Base-by-base conservation (phyloP, 805 yeast genomes). In the Teunomyces funiuensis region DNA sequence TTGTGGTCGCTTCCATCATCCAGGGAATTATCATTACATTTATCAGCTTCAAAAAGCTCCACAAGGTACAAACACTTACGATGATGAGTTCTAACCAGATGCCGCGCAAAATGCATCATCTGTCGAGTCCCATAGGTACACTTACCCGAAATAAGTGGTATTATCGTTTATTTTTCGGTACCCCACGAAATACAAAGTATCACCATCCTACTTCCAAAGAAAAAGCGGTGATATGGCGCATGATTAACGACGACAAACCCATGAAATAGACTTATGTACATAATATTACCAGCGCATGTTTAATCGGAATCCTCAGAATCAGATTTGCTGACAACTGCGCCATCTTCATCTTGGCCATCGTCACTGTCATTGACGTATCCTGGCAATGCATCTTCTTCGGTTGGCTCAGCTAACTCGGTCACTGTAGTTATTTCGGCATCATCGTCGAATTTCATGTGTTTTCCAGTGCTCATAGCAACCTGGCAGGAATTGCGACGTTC, bases 11-110 rank as follows among this genome's bases (percentile, higher is more conserved):
- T 4, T 81, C 88, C 8, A 50, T 79, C 2, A 10, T 79, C 0
- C 72, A 76, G 44, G 93, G 85, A 0, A 44, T 73, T 5, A 33
- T 73, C 1, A 73, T 85, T 33, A 80, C 88, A 0, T 52, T 73
- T 23, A 60, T 73, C 31, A 82, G 82, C 51, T 79, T 83, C 61
- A 68, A 71, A 33, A 77, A 77, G 11, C 61, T 86, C 30, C 70
- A 75, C 40, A 65, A 76, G 13, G 88, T 86, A 0, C 88, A 85
- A 43, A 79, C 74, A 45, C 61, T 85, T 52, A 82, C 90, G 0
- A 77, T 84, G 76, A 79, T 66, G 73, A 17, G 29, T 3, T 15
- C 16, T 17, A 33, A 33, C 37, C 34, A 20, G 33, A 40, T 28
- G 42, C 50, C 34, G 37, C 16, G 27, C 7, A 36, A 36, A 31